Evolutionary conservation across 768 basidiomycete genomes (phyloP).

Genomic region (Leccinellum rugosiceps): DNA sequence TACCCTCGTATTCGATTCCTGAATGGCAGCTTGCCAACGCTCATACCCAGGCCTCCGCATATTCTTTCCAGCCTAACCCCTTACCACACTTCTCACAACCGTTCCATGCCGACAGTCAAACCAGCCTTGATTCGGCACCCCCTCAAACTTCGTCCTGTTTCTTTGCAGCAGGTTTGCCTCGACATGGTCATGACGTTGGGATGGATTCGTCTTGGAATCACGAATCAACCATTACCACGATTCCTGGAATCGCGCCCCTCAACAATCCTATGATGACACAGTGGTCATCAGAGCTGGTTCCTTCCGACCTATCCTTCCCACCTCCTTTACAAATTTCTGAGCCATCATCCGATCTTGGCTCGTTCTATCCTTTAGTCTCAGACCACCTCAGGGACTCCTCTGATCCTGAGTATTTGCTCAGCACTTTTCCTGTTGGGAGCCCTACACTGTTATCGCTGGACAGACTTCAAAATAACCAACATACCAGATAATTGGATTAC

Average conservation of each 20-base stretch:
- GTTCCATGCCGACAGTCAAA: slow-evolving; percentile 3
- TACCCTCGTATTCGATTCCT: neutral
- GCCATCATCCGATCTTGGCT: neutral
- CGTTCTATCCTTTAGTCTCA: slow-evolving; percentile 2
- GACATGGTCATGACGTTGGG: slow-evolving; percentile 6
- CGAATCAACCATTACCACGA: neutral
- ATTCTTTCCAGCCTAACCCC: neutral
- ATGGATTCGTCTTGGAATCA: neutral
- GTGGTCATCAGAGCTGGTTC: slow-evolving; percentile 1
- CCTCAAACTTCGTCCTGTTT: neutral
- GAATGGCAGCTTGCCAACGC: slow-evolving; percentile 7
- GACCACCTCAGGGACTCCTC: neutral
- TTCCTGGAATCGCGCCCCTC: neutral
- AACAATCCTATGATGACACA: slow-evolving; percentile 1
- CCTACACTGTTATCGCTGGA: slow-evolving; percentile 1
- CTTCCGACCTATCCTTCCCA: neutral
- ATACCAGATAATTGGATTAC: neutral
- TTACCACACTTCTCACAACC: neutral
- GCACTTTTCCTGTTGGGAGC: slow-evolving; percentile 2
- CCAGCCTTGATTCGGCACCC: neutral
- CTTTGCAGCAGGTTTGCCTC: neutral
- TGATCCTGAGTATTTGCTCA: neutral
- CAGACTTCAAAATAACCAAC: neutral
- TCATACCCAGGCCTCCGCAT: neutral
- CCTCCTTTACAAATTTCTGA: neutral